Evolutionary conservation across 768 basidiomycete species (phyloP).

Genomic region (Lactifluus hygrophoroides): DNA sequence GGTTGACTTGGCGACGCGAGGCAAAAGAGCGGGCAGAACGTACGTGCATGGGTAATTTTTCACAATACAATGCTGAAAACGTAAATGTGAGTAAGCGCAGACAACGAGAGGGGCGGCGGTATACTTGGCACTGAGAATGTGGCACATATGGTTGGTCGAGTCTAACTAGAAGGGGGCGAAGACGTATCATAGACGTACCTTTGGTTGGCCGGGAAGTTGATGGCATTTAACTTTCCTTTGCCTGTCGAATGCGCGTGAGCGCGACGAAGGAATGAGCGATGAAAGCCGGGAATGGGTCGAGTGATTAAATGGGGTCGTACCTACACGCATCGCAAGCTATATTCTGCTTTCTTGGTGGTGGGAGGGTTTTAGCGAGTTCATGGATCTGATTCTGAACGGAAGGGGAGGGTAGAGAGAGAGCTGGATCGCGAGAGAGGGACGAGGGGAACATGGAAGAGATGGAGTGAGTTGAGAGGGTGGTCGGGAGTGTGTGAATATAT

Average conservation of each 20-base stretch:
- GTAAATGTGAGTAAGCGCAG: slow-evolving; percentile 2
- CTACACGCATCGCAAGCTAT: slow-evolving; percentile 92
- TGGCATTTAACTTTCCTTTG: slow-evolving; percentile 86
- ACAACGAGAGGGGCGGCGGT: not conserved
- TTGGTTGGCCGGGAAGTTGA: slow-evolving; percentile 57
- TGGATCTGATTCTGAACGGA: slow-evolving; percentile 76
- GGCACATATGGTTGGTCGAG: not conserved
- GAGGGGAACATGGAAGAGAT: slow-evolving; percentile 24
- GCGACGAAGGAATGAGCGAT: slow-evolving; percentile 3
- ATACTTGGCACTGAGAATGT: slow-evolving; percentile 22
- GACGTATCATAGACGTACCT: slow-evolving; percentile 7
- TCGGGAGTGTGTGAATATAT: slow-evolving; percentile 2
- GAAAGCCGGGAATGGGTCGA: slow-evolving; percentile 8
- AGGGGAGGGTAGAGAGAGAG: slow-evolving; percentile 52
- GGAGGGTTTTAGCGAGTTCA: slow-evolving; percentile 69
- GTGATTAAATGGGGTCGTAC: slow-evolving; percentile 29
- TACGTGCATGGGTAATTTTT: slow-evolving; percentile 93
- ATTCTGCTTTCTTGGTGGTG: slow-evolving; percentile 87
- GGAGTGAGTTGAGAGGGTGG: too few species aligned
- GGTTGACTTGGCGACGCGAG: slow-evolving; percentile 20
- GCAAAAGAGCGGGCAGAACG: slow-evolving; percentile 27
- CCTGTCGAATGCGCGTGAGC: slow-evolving; percentile 31
- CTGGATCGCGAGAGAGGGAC: slow-evolving; percentile 30
- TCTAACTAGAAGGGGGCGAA: not conserved
- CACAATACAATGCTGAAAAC: slow-evolving; percentile 62